Percentiles rank a stretch among this genome's conserved stretches.
Conservation (phyloP, 176 grass and related monocot species). For the Puccinellia tenuiflora region DNA sequence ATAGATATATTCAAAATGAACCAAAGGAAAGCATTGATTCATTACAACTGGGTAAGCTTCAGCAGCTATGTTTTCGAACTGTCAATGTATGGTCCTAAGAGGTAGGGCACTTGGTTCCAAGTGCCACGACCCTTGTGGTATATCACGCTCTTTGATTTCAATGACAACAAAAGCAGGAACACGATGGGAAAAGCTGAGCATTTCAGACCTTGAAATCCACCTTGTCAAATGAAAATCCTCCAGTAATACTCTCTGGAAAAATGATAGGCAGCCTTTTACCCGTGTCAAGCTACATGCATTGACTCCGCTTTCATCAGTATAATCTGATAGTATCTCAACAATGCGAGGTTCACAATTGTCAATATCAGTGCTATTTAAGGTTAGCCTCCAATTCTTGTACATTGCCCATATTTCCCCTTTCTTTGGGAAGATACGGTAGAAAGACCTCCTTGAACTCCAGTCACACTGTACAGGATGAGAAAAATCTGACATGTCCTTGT, state of each 20-base stretch:
- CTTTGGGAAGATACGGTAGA: conserved; percentile 69
- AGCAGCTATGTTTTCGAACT: not conserved
- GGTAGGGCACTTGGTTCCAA: conserved; percentile 81
- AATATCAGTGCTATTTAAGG: conserved; percentile 41
- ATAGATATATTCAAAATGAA: conserved; percentile 1
- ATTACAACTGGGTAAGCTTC: conserved; percentile 22
- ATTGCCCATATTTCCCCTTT: conserved; percentile 80
- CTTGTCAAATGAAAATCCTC: conserved; percentile 74
- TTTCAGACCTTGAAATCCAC: conserved; percentile 54
- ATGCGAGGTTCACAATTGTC: conserved; percentile 57
- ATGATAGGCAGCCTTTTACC: conserved; percentile 46
- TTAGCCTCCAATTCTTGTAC: conserved; percentile 54
- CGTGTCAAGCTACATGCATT: conserved; percentile 53
- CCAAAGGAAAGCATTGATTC: not conserved
- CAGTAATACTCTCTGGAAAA: conserved; percentile 56
- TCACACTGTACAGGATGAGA: conserved; percentile 62
- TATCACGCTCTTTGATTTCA: conserved; percentile 43
- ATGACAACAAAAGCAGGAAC: conserved; percentile 55
- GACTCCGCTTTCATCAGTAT: conserved; percentile 56
- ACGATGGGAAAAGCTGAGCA: conserved; percentile 72
- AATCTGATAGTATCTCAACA: conserved; percentile 80
- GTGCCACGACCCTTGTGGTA: conserved; percentile 61
- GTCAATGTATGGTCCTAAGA: conserved; percentile 37
- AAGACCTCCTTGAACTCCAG: conserved; percentile 59
- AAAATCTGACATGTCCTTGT: conserved; percentile 59